A percentile compares a stretch with the other conserved stretches of the same genome.
Evolutionary conservation across 2,329 filamentous ascomycete genomes (phyloP).

Genomic region (Cryphonectria nitschkei): DNA sequence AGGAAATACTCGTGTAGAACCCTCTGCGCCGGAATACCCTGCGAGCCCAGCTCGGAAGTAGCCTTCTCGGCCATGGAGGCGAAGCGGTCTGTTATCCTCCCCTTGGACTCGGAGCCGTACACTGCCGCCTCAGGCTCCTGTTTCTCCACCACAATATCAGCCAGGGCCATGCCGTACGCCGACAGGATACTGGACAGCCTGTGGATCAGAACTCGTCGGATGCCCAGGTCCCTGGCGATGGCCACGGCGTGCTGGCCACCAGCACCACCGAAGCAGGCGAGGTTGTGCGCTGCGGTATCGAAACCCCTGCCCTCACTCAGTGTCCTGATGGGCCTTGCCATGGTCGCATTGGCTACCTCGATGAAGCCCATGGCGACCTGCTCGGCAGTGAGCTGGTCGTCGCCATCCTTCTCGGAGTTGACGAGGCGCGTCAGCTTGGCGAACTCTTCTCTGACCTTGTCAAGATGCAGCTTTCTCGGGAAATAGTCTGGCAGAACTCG

Average conservation of each 20-base stretch:
- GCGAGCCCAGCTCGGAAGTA: slow-evolving; percentile 67
- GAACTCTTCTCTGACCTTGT: slow-evolving; percentile 76
- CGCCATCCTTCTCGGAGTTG: slow-evolving; percentile 69
- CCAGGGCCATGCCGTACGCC: slow-evolving; percentile 89
- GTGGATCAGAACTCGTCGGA: slow-evolving; percentile 83
- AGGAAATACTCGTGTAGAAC: slow-evolving; percentile 90
- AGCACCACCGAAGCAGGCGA: slow-evolving; percentile 90
- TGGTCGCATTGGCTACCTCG: slow-evolving; percentile 87
- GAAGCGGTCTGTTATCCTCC: slow-evolving; percentile 66
- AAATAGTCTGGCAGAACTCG: slow-evolving; percentile 88
- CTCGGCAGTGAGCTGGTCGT: slow-evolving; percentile 70
- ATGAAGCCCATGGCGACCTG: slow-evolving; percentile 89
- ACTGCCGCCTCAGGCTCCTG: slow-evolving; percentile 74
- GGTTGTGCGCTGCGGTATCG: slow-evolving; percentile 85
- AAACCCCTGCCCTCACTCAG: slow-evolving; percentile 91
- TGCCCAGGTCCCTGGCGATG: slow-evolving; percentile 82
- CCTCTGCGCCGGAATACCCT: slow-evolving; percentile 76
- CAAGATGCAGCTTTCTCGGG: slow-evolving; percentile 80
- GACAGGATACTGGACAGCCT: slow-evolving; percentile 87
- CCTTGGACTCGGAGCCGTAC: slow-evolving; percentile 67
- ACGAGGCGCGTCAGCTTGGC: slow-evolving; percentile 76
- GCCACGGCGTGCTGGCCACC: slow-evolving; percentile 92
- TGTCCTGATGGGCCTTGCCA: slow-evolving; percentile 87
- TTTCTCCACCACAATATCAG: slow-evolving; percentile 89
- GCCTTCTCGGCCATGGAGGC: slow-evolving; percentile 74